Conservation (phyloP, 148 eudicot species). For the Camellia lanceoleosa region DNA sequence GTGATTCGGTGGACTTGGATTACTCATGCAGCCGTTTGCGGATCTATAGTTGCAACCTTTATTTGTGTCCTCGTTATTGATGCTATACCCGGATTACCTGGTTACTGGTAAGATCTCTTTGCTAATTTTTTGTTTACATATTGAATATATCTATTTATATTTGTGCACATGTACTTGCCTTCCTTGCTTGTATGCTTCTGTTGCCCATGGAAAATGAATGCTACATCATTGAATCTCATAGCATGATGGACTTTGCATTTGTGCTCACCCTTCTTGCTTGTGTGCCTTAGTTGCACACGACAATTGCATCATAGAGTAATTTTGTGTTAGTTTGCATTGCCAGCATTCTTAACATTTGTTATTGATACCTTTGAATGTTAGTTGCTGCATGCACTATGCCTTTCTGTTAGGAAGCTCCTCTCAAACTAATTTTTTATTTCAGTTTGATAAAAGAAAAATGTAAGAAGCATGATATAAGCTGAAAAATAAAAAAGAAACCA, state of each 20-base stretch:
- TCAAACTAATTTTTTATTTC: not conserved
- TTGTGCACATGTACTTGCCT: not conserved
- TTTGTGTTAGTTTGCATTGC: not conserved
- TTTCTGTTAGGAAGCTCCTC: not conserved
- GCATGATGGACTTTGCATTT: no score
- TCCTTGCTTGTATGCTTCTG: not conserved
- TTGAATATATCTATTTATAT: not conserved
- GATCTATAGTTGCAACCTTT: conserved; percentile 77
- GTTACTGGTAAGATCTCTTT: conserved; percentile 67
- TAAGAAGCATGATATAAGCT: not conserved
- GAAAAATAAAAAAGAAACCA: not conserved
- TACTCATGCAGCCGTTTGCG: conserved; percentile 83
- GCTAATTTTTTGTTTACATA: not conserved
- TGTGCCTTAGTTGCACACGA: no score
- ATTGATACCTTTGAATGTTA: not conserved
- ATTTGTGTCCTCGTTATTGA: conserved; percentile 77
- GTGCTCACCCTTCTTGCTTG: no score
- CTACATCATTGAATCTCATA: not conserved
- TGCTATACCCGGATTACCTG: conserved; percentile 60
- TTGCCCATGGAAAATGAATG: not conserved
- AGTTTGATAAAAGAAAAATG: not conserved
- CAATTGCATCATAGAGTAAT: not conserved
- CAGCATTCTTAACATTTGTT: not conserved
- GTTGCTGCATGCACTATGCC: not conserved
- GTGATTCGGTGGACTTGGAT: conserved; percentile 87